Base-by-base conservation (phyloP, 2,329 filamentous ascomycete species). In the Cadophora malorum region DNA sequence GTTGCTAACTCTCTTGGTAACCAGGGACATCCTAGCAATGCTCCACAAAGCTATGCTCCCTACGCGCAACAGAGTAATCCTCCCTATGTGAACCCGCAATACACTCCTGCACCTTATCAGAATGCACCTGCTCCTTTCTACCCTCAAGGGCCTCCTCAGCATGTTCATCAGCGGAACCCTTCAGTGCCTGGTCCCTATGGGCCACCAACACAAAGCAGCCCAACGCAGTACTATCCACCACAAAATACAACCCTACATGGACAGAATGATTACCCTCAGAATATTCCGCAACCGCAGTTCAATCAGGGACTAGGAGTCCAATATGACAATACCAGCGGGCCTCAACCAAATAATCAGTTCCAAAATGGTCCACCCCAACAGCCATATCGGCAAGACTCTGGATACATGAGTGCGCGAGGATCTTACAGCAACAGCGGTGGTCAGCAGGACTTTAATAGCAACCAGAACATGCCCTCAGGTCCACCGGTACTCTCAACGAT, bases 351-450 rank as follows among this genome's bases (percentile, higher is more conserved):
- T n/a, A 31, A 38, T 49, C 62, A 64, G 31, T 62, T 65, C 49
- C 41, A 25, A 21, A 65, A 60, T 25, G 64, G 59, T 41, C 66
- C 45, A 31, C 38, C 62, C 10, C 56, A 47, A 21, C 69, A 70
- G 45, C 55, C 35, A 12, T 70, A 61, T 63, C 38, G 74, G 21
- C 76, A 78, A 63, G 76, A 78, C 67, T 75, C 76, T 64, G 74
- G 75, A 5, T 76, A 77, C 71, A 67, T 63, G 9, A 78, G 74
- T 67, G 68, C 71, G 19, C 68, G 68, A 33, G 73, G 71, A 33
- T 75, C 76, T 45, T 74, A 74, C 50, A 75, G 75, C 67, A 73
- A 74, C 45, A 69, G 63, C 12, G 61, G 67, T 28, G 66, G 65
- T 21, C 65, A 56, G 38, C 70, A 67, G 62, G 67, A 53, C 4